Percentiles rank a stretch among this genome's conserved stretches.
Evolutionary conservation across 208 protist genomes (phyloP).

Genomic region (Leptomonas pyrrhocoris): DNA sequence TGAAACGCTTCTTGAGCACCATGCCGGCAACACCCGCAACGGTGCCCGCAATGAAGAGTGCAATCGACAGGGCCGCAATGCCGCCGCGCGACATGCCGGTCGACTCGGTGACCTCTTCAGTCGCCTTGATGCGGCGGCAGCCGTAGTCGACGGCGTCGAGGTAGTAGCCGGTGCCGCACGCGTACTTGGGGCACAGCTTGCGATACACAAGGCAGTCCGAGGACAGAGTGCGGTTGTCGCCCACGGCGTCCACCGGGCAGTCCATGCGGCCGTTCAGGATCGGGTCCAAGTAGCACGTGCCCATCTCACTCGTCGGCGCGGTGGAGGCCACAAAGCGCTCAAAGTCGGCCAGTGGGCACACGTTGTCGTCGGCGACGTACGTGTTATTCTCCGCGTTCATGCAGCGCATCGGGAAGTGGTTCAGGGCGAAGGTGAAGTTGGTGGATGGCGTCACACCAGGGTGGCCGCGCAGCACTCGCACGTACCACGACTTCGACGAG

Average conservation of each 20-base stretch:
- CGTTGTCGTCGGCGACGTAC: slow-evolving; percentile 47
- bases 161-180: slow-evolving; percentile 48
- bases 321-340: slow-evolving; percentile 52
- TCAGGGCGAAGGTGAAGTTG: slow-evolving; percentile 44
- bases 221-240: slow-evolving; percentile 18
- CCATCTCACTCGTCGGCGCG: slow-evolving; percentile 44
- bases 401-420: slow-evolving; percentile 48
- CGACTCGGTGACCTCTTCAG: not conserved
- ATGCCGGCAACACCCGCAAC: slow-evolving; percentile 13
- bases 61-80: slow-evolving; percentile 26
- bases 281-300: slow-evolving; percentile 67
- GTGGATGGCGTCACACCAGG: slow-evolving; percentile 46
- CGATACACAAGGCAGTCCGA: slow-evolving; percentile 49
- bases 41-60: slow-evolving; percentile 27
- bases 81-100: slow-evolving; percentile 23
- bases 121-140: slow-evolving; percentile 31
- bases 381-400: slow-evolving; percentile 32
- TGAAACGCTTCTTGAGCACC: slow-evolving; percentile 21
- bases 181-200: slow-evolving; percentile 40
- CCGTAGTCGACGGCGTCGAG: slow-evolving; percentile 37
- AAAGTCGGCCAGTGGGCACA: slow-evolving; percentile 66
- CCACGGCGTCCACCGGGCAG: slow-evolving; percentile 30
- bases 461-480: slow-evolving; percentile 60
- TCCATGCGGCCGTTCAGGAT: slow-evolving; percentile 37
- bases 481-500: slow-evolving; percentile 21